phyloP scores from a whole-genome alignment of 2,329 filamentous ascomycete genomes.

The Pseudocercospora ulei region DNA sequence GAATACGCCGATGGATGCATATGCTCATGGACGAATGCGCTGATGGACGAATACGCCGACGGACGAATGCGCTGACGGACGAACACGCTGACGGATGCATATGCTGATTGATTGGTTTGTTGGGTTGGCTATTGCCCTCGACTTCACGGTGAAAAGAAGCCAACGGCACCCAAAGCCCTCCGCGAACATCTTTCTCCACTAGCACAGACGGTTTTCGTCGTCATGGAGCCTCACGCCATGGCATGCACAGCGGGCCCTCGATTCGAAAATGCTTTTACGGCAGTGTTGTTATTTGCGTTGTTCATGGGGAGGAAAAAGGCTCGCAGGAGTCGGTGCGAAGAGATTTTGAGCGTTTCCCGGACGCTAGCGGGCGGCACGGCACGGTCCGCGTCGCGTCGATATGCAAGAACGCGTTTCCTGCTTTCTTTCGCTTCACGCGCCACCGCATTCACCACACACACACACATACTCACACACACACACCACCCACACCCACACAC shows the following conservation, averaged over 20 bases:
- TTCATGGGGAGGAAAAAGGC: constrained; percentile 29
- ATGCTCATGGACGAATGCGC: too few species aligned
- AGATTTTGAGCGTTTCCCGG: too few species aligned
- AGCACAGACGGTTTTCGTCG: constrained; percentile 36
- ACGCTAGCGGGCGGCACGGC: too few species aligned
- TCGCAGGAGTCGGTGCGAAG: constrained; percentile 5
- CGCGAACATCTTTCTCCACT: constrained; percentile 34
- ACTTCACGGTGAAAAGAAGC: constrained; percentile 31
- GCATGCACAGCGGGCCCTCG: constrained; percentile 31
- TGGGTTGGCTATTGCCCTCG: constrained; percentile 35
- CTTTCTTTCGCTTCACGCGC: constrained; percentile 2
- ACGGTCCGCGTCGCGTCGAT: too few species aligned
- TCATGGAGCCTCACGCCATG: constrained; percentile 35
- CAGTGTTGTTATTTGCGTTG: constrained; percentile 36
- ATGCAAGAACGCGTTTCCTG: constrained; percentile 2
- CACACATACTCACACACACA: not conserved
- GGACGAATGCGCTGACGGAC: not conserved
- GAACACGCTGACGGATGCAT: not conserved
- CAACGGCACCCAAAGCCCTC: constrained; percentile 35
- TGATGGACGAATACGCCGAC: not conserved
- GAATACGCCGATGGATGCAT: too few species aligned
- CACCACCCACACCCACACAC: not conserved
- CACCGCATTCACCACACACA: too few species aligned
- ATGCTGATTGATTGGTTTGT: not conserved
- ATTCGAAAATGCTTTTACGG: constrained; percentile 37